Percentiles rank a stretch among this genome's conserved stretches.
Conservation (phyloP, 176 grass and related monocot genomes). For the Thalia dealbata region DNA sequence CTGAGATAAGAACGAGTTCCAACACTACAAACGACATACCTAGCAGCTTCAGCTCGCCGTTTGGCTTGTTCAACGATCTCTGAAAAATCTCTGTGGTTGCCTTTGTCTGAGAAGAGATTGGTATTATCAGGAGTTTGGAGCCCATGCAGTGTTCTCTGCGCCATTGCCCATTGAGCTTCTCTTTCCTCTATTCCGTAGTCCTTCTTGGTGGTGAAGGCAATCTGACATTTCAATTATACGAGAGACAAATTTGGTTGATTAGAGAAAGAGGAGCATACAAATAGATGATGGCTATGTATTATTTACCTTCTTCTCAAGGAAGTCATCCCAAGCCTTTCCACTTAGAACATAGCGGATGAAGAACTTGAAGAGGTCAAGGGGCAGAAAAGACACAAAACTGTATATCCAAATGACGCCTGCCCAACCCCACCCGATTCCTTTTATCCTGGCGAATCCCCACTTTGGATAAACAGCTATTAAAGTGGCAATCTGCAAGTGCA, state of each 20-base stretch:
- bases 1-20: not conserved
- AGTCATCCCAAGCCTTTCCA: conserved; percentile 70
- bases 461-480: conserved; percentile 48
- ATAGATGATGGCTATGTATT: not conserved
- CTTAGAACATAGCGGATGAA: conserved; percentile 67
- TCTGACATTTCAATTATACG: conserved; percentile 23
- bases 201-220: conserved; percentile 78
- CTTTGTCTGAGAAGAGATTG: conserved; percentile 31
- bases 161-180: conserved; percentile 79
- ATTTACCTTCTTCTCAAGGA: conserved; percentile 71
- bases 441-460: conserved; percentile 47
- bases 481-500: conserved; percentile 47
- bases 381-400: conserved; percentile 51
- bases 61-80: conserved; percentile 93
- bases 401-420: conserved; percentile 93
- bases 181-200: conserved; percentile 82
- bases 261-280: not conserved
- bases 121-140: conserved; percentile 34
- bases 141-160: conserved; percentile 81
- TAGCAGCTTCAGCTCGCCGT: conserved; percentile 74
- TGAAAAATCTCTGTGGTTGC: conserved; percentile 56
- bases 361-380: conserved; percentile 85
- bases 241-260: not conserved
- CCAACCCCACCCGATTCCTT: conserved; percentile 83
- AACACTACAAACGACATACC: conserved; percentile 16